Evolutionary conservation across 495 filamentous ascomycete species (phyloP).

Genomic region (Copromyces sp.): DNA sequence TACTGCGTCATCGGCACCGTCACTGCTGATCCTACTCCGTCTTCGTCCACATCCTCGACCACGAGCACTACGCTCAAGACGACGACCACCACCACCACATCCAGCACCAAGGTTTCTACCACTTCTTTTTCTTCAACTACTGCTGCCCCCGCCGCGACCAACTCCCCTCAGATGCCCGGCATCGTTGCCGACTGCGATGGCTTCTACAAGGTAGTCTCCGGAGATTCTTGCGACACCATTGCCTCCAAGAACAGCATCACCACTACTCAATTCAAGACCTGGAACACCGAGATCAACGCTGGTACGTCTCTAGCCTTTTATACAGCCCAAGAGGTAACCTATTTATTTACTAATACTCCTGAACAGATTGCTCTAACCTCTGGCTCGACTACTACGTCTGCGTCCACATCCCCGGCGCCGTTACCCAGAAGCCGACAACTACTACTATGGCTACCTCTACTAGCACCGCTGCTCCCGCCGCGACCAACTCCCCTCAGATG

Average conservation of each 20-base stretch:
- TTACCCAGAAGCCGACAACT: background rate
- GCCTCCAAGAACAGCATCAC: constrained; percentile 21
- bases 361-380: constrained; percentile 3
- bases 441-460: background rate
- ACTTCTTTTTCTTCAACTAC: background rate
- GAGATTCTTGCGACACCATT: constrained; percentile 34
- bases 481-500: constrained; percentile 18
- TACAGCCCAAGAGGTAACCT: constrained; percentile 4
- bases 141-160: background rate
- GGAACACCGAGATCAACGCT: constrained; percentile 31
- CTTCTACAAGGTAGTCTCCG: constrained; percentile 29
- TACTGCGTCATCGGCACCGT: constrained; percentile 22
- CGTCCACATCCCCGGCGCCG: constrained; percentile 23
- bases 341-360: constrained; percentile 6
- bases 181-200: constrained; percentile 30
- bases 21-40: constrained; percentile 2
- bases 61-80: constrained; percentile 15
- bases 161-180: constrained; percentile 23
- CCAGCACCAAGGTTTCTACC: background rate
- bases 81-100: constrained; percentile 8
- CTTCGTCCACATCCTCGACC: constrained; percentile 3
- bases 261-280: constrained; percentile 20
- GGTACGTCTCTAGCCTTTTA: constrained; percentile 23
- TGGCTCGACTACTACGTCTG: constrained; percentile 10
- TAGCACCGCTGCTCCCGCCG: background rate